Evolutionary conservation across 2,329 filamentous ascomycete species (phyloP).

Genomic region (Colletotrichum salicis): DNA sequence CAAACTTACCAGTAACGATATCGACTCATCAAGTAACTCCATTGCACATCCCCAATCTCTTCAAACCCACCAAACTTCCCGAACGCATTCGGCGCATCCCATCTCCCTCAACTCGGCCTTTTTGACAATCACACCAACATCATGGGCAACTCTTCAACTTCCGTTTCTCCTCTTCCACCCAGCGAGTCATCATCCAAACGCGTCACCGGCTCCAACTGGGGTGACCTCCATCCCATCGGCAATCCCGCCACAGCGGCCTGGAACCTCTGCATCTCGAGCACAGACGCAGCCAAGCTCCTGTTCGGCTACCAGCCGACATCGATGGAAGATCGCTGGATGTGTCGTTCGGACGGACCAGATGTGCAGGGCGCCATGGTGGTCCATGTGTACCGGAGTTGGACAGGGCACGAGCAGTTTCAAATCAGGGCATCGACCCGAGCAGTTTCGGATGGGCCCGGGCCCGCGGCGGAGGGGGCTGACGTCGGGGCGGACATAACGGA

Average conservation of each 20-base stretch:
- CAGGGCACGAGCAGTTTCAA: constrained; percentile 10
- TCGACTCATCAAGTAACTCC: too few species aligned
- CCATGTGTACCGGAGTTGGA: constrained; percentile 16
- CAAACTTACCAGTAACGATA: background rate
- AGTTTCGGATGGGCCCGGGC: background rate
- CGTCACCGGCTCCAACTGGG: background rate
- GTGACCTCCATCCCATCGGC: background rate
- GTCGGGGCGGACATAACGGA: background rate
- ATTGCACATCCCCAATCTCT: background rate
- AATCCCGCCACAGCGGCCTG: constrained; percentile 5
- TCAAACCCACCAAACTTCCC: background rate
- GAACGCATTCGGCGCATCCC: background rate
- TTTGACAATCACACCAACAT: background rate
- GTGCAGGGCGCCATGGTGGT: constrained; percentile 2
- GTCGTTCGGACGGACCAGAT: constrained; percentile 11
- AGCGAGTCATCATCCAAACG: background rate
- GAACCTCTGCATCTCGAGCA: background rate
- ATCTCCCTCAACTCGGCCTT: background rate
- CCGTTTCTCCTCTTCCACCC: background rate
- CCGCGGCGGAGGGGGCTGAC: background rate
- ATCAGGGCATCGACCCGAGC: background rate
- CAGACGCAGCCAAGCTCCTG: constrained; percentile 14
- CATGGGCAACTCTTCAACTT: background rate
- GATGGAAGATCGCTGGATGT: constrained; percentile 32
- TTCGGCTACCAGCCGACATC: constrained; percentile 4